Conservation (phyloP, 768 basidiomycete genomes). For the Russula vinacea region DNA sequence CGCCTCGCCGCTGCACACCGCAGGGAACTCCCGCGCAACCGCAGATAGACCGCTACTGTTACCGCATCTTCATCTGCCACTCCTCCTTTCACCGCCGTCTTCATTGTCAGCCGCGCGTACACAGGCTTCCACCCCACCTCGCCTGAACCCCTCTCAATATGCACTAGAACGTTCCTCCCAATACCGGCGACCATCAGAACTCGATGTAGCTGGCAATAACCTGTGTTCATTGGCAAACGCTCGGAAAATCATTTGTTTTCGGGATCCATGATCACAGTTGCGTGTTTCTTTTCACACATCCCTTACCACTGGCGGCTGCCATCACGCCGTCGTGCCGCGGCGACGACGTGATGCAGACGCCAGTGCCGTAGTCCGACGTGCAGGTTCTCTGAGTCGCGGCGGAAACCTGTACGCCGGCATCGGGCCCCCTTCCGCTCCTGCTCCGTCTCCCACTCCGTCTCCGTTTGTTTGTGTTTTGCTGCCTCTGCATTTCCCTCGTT, state of each 20-base stretch:
- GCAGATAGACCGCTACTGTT: no score
- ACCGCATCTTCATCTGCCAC: no score
- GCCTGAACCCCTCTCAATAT: no score
- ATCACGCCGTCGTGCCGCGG: slow-evolving; percentile 19
- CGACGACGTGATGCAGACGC: slow-evolving; percentile 20
- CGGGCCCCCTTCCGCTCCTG: background rate
- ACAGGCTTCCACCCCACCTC: no score
- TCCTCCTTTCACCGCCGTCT: no score
- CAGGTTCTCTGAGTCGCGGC: slow-evolving; percentile 21
- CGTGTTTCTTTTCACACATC: background rate
- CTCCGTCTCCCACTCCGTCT: background rate
- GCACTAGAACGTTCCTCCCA: no score
- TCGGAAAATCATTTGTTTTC: background rate
- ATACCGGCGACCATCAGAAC: no score
- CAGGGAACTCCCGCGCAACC: no score
- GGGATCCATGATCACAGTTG: slow-evolving; percentile 11
- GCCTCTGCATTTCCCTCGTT: background rate
- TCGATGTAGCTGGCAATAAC: no score
- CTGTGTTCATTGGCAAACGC: no score
- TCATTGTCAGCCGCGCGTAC: no score
- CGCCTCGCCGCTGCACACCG: no score
- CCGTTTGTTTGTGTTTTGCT: slow-evolving; percentile 1
- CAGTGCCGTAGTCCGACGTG: slow-evolving; percentile 17
- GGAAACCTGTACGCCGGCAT: slow-evolving; percentile 13
- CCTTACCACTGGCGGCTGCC: slow-evolving; percentile 4